A percentile compares a stretch with the other conserved stretches of the same genome.
Evolutionary conservation across 768 basidiomycete species (phyloP).

Genomic region (Saitozyma podzolica): DNA sequence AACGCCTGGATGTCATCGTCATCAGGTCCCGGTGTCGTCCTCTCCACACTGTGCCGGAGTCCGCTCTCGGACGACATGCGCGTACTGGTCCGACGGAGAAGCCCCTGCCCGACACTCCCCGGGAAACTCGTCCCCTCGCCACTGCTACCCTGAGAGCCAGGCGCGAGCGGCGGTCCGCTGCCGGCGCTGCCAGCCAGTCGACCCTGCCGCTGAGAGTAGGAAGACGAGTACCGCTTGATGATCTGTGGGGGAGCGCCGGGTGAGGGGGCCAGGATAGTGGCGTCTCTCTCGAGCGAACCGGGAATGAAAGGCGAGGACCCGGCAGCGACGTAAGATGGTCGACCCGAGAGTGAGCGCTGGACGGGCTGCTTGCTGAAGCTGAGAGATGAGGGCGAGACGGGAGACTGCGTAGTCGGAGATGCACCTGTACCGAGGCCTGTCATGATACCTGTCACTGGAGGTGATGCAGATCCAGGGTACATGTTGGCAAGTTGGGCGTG

Average conservation of each 20-base stretch:
- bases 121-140: slow-evolving; percentile 28
- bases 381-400: slow-evolving; percentile 35
- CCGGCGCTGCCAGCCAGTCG: slow-evolving; percentile 13
- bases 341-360: slow-evolving; percentile 30
- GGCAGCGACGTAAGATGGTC: slow-evolving; percentile 25
- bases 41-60: slow-evolving; percentile 33
- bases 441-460: slow-evolving; percentile 28
- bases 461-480: slow-evolving; percentile 30
- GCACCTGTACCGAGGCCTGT: slow-evolving; percentile 13
- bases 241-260: slow-evolving; percentile 27
- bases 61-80: slow-evolving; percentile 33
- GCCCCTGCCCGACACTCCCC: slow-evolving; percentile 21
- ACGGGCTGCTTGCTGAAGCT: slow-evolving; percentile 40
- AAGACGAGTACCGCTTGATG: slow-evolving; percentile 48
- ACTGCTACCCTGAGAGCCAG: slow-evolving; percentile 41
- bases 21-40: slow-evolving; percentile 22
- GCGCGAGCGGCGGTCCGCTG: not conserved
- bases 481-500: slow-evolving; percentile 44
- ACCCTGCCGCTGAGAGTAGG: slow-evolving; percentile 31
- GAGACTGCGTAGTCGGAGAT: slow-evolving; percentile 11
- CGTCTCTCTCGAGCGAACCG: slow-evolving; percentile 32
- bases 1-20: slow-evolving; percentile 50
- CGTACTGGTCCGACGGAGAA: slow-evolving; percentile 27
- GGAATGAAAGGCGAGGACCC: slow-evolving; percentile 41
- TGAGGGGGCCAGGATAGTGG: slow-evolving; percentile 9